Evolutionary conservation across 192 early-diverging fungal species (phyloP).

Genomic region (Backusella tarrabulga): DNA sequence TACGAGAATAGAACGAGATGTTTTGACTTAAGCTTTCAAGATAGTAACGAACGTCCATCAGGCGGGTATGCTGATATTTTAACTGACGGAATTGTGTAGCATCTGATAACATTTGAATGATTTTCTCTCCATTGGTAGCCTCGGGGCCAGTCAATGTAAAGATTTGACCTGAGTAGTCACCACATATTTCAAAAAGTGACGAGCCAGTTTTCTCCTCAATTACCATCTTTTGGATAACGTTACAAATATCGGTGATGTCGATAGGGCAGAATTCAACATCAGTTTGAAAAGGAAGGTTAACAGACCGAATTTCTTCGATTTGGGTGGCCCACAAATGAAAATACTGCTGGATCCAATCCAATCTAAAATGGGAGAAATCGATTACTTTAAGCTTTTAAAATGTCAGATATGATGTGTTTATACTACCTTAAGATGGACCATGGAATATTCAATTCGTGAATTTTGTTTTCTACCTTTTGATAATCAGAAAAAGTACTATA

Average conservation of each 20-base stretch:
- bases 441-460: conserved; percentile 10
- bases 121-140: conserved; percentile 11
- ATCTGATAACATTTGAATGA: conserved; percentile 13
- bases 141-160: conserved; percentile 28
- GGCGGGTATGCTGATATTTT: conserved; percentile 10
- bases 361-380: conserved; percentile 6
- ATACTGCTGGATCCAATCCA: conserved; percentile 29
- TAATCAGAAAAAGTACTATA: conserved; percentile 19
- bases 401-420: background rate
- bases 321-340: conserved; percentile 27
- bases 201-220: background rate
- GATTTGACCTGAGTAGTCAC: conserved; percentile 14
- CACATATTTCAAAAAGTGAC: background rate
- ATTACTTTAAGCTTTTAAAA: background rate
- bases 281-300: conserved; percentile 19
- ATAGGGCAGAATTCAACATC: conserved; percentile 28
- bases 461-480: conserved; percentile 17
- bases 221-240: conserved; percentile 20
- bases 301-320: conserved; percentile 16
- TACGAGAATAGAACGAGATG: conserved; percentile 34
- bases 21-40: conserved; percentile 17
- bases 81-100: conserved; percentile 14
- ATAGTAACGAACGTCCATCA: conserved; percentile 31
- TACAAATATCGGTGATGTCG: conserved; percentile 28
- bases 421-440: conserved; percentile 19